These are phyloP conservation scores for Leccinum subgranulosum DNA, from an alignment of 768 basidiomycete species.

Conservation along the genomic window DNA sequence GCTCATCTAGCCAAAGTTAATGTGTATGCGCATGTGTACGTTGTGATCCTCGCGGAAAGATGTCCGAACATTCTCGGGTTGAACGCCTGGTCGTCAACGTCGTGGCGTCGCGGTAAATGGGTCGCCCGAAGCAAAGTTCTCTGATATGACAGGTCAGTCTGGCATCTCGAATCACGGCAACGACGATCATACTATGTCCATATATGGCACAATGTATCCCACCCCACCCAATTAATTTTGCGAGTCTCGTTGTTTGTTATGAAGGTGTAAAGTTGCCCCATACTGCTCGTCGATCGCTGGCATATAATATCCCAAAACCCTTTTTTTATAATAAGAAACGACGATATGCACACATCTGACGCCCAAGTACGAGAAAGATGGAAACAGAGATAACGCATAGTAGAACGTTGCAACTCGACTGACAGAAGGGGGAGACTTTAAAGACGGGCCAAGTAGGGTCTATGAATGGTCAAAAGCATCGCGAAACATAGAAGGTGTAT, in stretches of 20 bases:
- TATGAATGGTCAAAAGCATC: constrained; percentile 1
- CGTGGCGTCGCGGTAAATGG: constrained; percentile 6
- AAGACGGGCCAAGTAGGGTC: not conserved
- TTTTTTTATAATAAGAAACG: not conserved
- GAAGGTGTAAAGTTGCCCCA: not conserved
- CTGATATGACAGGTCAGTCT: constrained; percentile 5
- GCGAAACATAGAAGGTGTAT: constrained; percentile 1
- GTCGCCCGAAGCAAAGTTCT: not conserved
- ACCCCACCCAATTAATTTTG: not conserved
- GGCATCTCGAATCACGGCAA: constrained; percentile 10
- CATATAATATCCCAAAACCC: not conserved
- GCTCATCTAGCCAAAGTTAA: constrained; percentile 1
- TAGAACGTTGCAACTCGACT: not conserved
- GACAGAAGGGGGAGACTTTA: not conserved
- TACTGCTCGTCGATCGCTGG: not conserved
- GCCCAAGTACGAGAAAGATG: not conserved
- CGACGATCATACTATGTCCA: constrained; percentile 17
- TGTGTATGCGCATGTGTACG: constrained; percentile 1
- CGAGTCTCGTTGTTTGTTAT: not conserved
- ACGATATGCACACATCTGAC: not conserved
- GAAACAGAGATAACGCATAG: not conserved
- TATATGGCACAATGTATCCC: constrained; percentile 1
- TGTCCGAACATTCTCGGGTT: not conserved
- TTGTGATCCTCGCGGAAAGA: constrained; percentile 7
- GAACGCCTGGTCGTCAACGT: constrained; percentile 1